Conservation (phyloP, 768 basidiomycete species). For the Amanita fuliginea region DNA sequence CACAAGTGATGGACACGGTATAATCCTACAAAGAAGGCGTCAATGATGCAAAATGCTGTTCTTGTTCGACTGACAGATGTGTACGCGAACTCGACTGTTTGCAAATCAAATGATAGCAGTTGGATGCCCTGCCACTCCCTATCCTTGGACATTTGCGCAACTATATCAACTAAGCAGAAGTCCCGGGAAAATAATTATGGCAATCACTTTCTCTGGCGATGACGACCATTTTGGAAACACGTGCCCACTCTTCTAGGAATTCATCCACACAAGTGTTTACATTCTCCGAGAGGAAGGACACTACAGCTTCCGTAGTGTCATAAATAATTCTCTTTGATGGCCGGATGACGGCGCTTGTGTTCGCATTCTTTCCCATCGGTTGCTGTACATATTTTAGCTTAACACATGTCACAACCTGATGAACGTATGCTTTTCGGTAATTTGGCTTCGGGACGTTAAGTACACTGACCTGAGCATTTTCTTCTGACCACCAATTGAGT, state of each 20-base stretch:
- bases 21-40: conserved; percentile 40
- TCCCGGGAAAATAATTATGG: conserved; percentile 2
- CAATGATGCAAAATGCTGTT: background rate
- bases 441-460: background rate
- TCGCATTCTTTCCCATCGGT: conserved; percentile 63
- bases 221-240: conserved; percentile 88
- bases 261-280: conserved; percentile 84
- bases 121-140: conserved; percentile 65
- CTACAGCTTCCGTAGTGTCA: conserved; percentile 79
- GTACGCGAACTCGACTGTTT: conserved; percentile 87
- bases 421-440: conserved; percentile 1
- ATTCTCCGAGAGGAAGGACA: conserved; percentile 80
- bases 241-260: conserved; percentile 87
- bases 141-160: conserved; percentile 73
- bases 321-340: conserved; percentile 85
- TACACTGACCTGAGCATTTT: conserved; percentile 44
- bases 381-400: conserved; percentile 87
- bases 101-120: conserved; percentile 84
- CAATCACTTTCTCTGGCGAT: conserved; percentile 75
- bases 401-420: conserved; percentile 76
- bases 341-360: conserved; percentile 54
- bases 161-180: conserved; percentile 24
- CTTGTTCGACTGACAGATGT: conserved; percentile 31
- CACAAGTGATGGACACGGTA: conserved; percentile 68
- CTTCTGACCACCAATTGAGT: conserved; percentile 85